Base-by-base conservation (phyloP, 2,329 filamentous ascomycete species). In the Fusarium sp. region DNA sequence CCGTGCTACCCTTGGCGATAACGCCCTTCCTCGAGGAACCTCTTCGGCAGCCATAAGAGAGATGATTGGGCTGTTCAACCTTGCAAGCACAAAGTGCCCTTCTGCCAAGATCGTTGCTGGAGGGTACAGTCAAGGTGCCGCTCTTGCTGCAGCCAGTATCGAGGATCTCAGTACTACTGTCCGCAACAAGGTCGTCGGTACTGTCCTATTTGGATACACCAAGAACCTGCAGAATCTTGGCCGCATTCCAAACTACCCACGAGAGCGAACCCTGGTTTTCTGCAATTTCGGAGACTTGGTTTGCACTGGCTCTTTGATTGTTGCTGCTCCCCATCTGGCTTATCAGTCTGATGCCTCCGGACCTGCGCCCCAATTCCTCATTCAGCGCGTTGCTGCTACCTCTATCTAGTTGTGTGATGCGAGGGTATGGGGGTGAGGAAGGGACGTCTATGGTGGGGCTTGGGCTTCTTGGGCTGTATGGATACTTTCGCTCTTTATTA, bases 51-150 rank as follows among this genome's bases (percentile, higher is more conserved):
- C 83, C 23, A 86, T 87, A 46, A 56, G 78, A 2, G 85, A 85
- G 53, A 84, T 83, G 37, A 82, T 80, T 23, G 74, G 79, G 6
- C 80, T 86, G n/a, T 83, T 86, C 74, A 73, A 79, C 5, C 62
- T 82, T n/a, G 85, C 85, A 18, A 71, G 78, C 73, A 75, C 75
- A 13, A 85, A 85, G 71, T 87, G 85, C 53, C 85, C 85, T 16
- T 77, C 82, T 16, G 79, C 85, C 0, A 79, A 82, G 54, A 81
- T 87, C 21, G 80, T 86, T 1, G 81, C 83, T 1, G 85, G 83
- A 40, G 85, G 80, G 1, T 82, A 82, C 37, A 81, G 81, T 37
- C 80, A 86, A 73, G 85, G 85, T 19, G 81, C 83, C 4, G 85
- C 85, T 2, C 80, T 87, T 42, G 81, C 84, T n/a, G 80, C 82